phyloP scores from a whole-genome alignment of 2,329 filamentous ascomycete genomes.

The Thielaviopsis populi region DNA sequence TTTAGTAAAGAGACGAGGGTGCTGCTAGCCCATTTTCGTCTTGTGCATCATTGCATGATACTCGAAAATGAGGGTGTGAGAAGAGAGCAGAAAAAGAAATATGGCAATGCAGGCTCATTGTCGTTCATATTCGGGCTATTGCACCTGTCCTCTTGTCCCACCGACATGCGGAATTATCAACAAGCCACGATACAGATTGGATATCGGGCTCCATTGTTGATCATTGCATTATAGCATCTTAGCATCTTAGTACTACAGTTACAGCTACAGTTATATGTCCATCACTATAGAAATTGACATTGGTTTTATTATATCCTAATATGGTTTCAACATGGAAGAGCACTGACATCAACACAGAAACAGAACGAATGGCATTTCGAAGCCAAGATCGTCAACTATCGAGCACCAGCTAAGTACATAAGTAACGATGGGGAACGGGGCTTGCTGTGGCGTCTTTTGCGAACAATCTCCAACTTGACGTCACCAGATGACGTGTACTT shows the following conservation, averaged over 20 bases:
- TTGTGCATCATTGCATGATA: not conserved
- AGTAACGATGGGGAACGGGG: slow-evolving; percentile 42
- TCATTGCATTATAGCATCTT: not conserved
- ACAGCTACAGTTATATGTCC: slow-evolving; percentile 4
- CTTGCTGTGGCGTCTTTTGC: slow-evolving; percentile 41
- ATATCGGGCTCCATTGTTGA: not conserved
- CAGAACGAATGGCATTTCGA: not conserved
- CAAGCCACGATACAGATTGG: not conserved
- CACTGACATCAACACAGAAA: not conserved
- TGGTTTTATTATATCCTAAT: not conserved
- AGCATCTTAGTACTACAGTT: slow-evolving; percentile 1
- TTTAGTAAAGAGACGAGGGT: slow-evolving; percentile 4
- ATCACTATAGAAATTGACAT: not conserved
- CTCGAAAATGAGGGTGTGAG: not conserved
- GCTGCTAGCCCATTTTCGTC: not conserved
- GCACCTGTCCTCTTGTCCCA: not conserved
- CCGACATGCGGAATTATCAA: not conserved
- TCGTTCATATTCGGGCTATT: not conserved
- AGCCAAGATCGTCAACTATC: slow-evolving; percentile 13
- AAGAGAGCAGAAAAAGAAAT: not conserved
- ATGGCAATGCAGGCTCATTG: slow-evolving; percentile 2
- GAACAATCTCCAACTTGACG: slow-evolving; percentile 37
- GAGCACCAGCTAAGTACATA: slow-evolving; percentile 42
- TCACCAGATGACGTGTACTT: not conserved
- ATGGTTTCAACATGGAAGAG: not conserved